A percentile compares a stretch with the other conserved stretches of the same genome.
These are phyloP conservation scores for Aspergillus udagawae DNA, from an alignment of 2,329 filamentous ascomycete genomes.

Conservation along the genomic window DNA sequence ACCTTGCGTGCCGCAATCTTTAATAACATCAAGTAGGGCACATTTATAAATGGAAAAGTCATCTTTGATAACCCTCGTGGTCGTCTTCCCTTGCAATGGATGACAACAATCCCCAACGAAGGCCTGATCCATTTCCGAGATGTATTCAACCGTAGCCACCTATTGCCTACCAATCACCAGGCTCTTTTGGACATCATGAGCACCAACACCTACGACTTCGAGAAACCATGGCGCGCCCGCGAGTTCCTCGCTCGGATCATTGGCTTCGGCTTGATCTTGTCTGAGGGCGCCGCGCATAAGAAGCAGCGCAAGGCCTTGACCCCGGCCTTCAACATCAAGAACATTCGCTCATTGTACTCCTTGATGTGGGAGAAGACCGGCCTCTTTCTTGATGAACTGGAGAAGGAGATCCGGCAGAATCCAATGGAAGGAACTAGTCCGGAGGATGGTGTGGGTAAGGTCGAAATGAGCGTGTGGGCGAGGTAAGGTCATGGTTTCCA, in stretches of 20 bases:
- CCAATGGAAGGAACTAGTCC: conserved; percentile 25
- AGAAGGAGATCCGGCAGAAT: conserved; percentile 24
- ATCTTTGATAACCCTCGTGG: conserved; percentile 34
- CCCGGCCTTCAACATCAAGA: conserved; percentile 35
- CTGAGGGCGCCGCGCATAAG: conserved; percentile 49
- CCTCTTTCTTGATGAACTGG: conserved; percentile 31
- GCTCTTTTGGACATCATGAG: conserved; percentile 51
- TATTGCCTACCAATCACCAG: conserved; percentile 32
- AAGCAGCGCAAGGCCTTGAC: conserved; percentile 41
- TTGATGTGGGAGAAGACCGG: conserved; percentile 38
- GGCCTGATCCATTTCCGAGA: conserved; percentile 52
- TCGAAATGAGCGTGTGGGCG: conserved; percentile 34
- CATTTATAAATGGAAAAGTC: conserved; percentile 21
- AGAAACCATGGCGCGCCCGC: conserved; percentile 45
- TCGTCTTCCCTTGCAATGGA: conserved; percentile 40
- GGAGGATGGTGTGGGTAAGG: conserved; percentile 21
- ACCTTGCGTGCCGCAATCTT: not conserved
- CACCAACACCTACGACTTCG: conserved; percentile 51
- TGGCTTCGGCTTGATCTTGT: conserved; percentile 49
- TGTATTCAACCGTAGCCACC: conserved; percentile 38
- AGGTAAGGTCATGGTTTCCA: conserved; percentile 17
- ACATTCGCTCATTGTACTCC: conserved; percentile 31
- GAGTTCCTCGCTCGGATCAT: conserved; percentile 47
- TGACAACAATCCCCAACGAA: conserved; percentile 51
- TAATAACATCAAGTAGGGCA: conserved; percentile 18